These are phyloP conservation scores for Talinum fruticosum DNA, from an alignment of 148 eudicot species.

Conservation along the genomic window DNA sequence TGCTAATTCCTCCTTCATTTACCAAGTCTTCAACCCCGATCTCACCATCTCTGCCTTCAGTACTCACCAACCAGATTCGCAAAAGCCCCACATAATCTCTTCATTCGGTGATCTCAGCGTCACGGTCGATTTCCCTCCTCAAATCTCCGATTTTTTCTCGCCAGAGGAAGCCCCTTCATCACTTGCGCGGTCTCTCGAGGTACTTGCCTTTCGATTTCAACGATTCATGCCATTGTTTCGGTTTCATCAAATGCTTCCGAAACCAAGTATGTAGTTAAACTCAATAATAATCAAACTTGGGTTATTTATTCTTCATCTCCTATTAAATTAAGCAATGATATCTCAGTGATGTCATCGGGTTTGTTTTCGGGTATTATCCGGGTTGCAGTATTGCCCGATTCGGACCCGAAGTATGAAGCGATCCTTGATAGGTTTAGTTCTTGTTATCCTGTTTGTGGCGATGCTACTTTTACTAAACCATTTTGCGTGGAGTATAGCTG, in stretches of 20 bases:
- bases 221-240: slow-evolving; percentile 67
- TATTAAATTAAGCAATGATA: slow-evolving; percentile 44
- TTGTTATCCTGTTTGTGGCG: slow-evolving; percentile 74
- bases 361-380: slow-evolving; percentile 63
- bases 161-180: slow-evolving; percentile 80
- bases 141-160: slow-evolving; percentile 61
- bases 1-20: slow-evolving; percentile 46
- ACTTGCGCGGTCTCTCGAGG: slow-evolving; percentile 45
- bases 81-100: slow-evolving; percentile 45
- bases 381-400: slow-evolving; percentile 56
- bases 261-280: slow-evolving; percentile 59
- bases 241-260: slow-evolving; percentile 36
- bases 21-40: slow-evolving; percentile 68
- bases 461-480: slow-evolving; percentile 52
- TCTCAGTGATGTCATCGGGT: slow-evolving; percentile 47
- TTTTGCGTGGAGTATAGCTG: slow-evolving; percentile 71
- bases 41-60: slow-evolving; percentile 49
- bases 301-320: slow-evolving; percentile 63
- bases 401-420: slow-evolving; percentile 36
- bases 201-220: slow-evolving; percentile 43
- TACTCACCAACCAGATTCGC: slow-evolving; percentile 26
- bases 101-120: slow-evolving; percentile 64
- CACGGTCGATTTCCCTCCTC: slow-evolving; percentile 70
- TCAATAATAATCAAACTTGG: slow-evolving; percentile 82
- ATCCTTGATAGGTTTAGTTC: slow-evolving; percentile 66